Evolutionary conservation across 2,329 filamentous ascomycete genomes (phyloP), one percentile per base, ranked within the genome.

Genomic region (Lojkania enalia): DNA sequence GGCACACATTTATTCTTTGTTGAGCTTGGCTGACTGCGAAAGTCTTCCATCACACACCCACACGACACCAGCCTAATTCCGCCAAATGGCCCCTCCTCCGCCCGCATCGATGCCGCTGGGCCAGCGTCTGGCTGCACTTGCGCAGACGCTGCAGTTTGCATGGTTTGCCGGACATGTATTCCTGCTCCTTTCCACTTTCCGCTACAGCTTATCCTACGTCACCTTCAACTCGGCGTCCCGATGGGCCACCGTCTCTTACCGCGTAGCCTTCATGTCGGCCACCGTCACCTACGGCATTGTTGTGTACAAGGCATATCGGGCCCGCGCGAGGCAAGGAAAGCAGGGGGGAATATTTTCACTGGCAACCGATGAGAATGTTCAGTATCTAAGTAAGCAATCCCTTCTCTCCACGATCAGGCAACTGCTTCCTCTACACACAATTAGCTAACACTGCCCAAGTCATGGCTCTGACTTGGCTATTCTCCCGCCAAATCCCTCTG

Each of bases 241-340:
- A 67, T 83, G 84, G 77, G 91, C 92, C 36, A 79, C 82, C 57
- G 85, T 94, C 71, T 87, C 87, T 45, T 99, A 99, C 77, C 91
- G 94, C 63, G 82, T 86, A 42, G 88, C 91, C 46, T 99, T 99
- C 71, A 58, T 96, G 59, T 86, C 91, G 2, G 94, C 94, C 4
- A 90, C 90, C 36, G 83, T 84, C 38, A 97, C 94, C 9, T 99
- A 99, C 72, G 92, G 94, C 56, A 97, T 99, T 57, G 94, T 99
- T 38, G 92, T 99, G 51, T 97, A 96, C 81, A 99, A 99, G 83
- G 91, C 90, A 46, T 89, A 91, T 77, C 85, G 91, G 57, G 89
- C 91, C 60, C 87, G 90, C 57, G 81, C 87, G 60, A 87, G 89
- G 80, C 79, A 84, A 38, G 85, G 86, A 54, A 83, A 84, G 61